phyloP scores from a whole-genome alignment of 345 rosid genomes.

The Gossypium stocksii region DNA sequence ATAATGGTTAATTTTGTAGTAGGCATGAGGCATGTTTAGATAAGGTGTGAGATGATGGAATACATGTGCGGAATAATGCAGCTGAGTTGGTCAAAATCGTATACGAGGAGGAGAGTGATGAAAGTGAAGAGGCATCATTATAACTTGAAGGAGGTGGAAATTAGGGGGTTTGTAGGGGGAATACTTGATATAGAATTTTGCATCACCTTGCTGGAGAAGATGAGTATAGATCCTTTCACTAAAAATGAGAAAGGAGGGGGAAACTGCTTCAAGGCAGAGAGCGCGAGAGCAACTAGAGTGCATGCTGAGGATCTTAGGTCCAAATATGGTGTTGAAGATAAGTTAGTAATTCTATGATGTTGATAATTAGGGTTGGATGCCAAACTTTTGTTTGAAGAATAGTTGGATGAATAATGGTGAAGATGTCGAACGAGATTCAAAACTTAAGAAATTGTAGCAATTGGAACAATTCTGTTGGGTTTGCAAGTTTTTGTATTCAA shows the following conservation, averaged over 20 bases:
- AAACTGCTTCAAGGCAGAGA: neutral
- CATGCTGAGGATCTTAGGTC: neutral
- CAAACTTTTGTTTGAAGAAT: no score
- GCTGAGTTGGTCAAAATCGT: neutral
- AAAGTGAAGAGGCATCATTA: neutral
- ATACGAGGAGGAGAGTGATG: neutral
- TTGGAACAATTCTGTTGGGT: no score
- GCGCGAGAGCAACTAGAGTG: neutral
- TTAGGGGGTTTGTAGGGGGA: neutral
- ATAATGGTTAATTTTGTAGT: no score
- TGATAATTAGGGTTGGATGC: neutral
- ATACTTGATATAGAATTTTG: neutral
- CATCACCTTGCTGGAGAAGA: neutral
- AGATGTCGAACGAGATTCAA: no score
- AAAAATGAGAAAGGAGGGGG: neutral
- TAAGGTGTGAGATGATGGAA: no score
- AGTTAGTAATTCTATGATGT: neutral
- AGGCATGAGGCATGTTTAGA: no score
- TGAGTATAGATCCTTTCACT: neutral
- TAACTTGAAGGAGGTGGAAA: neutral
- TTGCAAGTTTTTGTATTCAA: no score
- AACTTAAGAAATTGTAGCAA: no score
- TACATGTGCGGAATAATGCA: neutral
- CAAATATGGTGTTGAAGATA: neutral
- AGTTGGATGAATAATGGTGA: no score